A percentile compares a stretch with the other conserved stretches of the same genome.
These are phyloP conservation scores for Luffa aegyptiaca DNA, from an alignment of 306 rosid genomes.

Conservation along the genomic window DNA sequence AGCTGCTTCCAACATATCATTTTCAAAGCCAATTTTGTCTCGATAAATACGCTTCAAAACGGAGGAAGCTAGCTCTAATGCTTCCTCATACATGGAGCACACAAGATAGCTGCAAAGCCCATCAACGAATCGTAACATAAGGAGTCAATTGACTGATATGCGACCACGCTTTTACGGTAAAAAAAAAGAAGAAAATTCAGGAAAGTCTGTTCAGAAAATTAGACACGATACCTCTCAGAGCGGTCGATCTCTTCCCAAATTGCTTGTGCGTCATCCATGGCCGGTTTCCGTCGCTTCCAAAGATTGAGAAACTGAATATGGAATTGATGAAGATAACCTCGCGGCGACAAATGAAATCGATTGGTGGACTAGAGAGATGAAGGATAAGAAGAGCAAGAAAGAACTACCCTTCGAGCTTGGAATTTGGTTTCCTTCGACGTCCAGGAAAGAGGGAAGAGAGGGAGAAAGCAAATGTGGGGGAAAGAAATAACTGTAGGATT, in stretches of 20 bases:
- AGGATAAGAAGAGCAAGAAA: neutral
- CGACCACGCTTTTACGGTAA: neutral
- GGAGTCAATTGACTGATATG: neutral
- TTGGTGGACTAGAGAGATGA: neutral
- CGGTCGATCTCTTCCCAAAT: conserved; percentile 61
- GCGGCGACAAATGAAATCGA: neutral
- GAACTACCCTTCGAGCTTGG: neutral
- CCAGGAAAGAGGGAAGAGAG: too few relatives aligned
- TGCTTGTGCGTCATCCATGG: neutral
- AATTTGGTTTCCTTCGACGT: neutral
- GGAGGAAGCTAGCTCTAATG: conserved; percentile 50
- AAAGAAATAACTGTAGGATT: too few relatives aligned
- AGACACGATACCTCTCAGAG: conserved; percentile 49
- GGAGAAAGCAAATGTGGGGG: too few relatives aligned
- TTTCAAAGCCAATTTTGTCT: neutral
- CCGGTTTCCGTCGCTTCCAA: neutral
- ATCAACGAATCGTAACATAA: neutral
- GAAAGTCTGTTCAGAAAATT: neutral
- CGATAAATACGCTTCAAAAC: conserved; percentile 32
- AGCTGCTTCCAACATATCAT: conserved; percentile 54
- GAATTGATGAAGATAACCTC: neutral
- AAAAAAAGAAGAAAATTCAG: neutral
- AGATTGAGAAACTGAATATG: neutral
- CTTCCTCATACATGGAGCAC: conserved; percentile 58
- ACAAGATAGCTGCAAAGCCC: conserved; percentile 54